These are phyloP conservation scores for barley (Hordeum vulgare) DNA, from an alignment of 176 grass and related monocot genomes.

Conservation along the genomic window MorexV3_pseudomolecules_assembly NC_058521.1:216711608-216712107, in stretches of 20 bases:
- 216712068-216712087: conserved; percentile 7
- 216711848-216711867: background rate
- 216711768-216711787: background rate
- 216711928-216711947: conserved; percentile 81
- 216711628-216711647: background rate
- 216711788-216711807: background rate
- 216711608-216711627: background rate
- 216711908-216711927: conserved; percentile 45
- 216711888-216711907: background rate
- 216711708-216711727: too few species aligned
- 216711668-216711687: background rate
- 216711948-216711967: conserved; percentile 57
- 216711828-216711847: conserved; percentile 3
- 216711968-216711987: conserved; percentile 30
- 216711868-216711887: conserved; percentile 10
- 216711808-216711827: background rate
- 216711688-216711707: background rate
- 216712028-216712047: conserved; percentile 56
- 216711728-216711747: too few species aligned
- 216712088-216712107: background rate
- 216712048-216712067: conserved; percentile 33
- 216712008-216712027: conserved; percentile 5
- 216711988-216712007: conserved; percentile 28
- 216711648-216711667: background rate
- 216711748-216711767: too few species aligned